Conservation (phyloP, 345 rosid genomes). For the Dipteronia sinensis region DNA sequence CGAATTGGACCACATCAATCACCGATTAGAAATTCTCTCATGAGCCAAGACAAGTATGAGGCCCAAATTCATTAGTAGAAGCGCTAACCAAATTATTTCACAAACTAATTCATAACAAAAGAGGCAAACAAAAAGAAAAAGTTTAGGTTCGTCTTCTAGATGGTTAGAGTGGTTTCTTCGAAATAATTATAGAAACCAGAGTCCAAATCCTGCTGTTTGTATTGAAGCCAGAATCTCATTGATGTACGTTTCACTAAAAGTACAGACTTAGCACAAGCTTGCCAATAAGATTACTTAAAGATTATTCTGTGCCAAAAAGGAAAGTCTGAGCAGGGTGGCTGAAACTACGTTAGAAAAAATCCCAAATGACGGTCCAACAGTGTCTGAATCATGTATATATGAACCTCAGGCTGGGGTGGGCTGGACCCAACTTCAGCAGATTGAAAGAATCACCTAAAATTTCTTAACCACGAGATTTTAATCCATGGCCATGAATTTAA, state of each 20-base stretch:
- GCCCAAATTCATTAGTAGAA: background rate
- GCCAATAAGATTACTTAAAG: background rate
- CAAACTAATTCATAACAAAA: background rate
- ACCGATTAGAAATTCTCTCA: background rate
- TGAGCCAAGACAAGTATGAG: background rate
- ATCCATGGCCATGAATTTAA: background rate
- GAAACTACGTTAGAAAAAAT: conserved; percentile 8
- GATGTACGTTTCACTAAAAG: background rate
- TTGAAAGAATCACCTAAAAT: background rate
- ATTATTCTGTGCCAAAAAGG: background rate
- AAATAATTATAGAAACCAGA: background rate
- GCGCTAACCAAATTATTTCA: background rate
- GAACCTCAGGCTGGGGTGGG: background rate
- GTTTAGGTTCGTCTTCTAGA: conserved; percentile 4
- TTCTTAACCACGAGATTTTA: background rate
- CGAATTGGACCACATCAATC: background rate
- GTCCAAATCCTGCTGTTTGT: background rate
- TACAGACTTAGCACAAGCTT: too few relatives aligned
- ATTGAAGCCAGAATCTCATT: background rate
- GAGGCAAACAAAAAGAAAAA: background rate
- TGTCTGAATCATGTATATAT: background rate
- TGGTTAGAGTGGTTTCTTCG: background rate
- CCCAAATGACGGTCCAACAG: background rate
- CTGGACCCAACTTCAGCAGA: background rate
- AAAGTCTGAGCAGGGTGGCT: background rate